Base-by-base conservation (phyloP, 768 basidiomycete genomes). In the Lactarius indigo region DNA sequence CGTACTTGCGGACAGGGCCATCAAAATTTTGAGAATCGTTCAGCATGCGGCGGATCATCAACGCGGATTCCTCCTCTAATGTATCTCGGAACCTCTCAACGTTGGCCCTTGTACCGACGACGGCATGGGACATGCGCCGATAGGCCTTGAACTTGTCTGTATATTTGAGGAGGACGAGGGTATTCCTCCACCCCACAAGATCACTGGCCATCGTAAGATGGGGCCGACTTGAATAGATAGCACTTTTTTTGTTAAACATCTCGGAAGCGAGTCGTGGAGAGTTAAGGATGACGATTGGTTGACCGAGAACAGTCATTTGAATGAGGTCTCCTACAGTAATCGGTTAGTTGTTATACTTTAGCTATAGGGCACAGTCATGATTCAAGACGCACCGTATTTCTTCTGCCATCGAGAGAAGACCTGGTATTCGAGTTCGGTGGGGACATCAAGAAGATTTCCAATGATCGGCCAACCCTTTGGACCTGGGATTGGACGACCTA, bases 181-280 rank as follows among this genome's bases (percentile, higher is more conserved):
- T 41, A 41, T 69, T 56, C 31, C 58, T 65, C 70, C 70, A 70
- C n/a, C 70, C 70, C 18, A 69, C 68, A 33, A 70, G 70, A 59
- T 70, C 70, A 12, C 68, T 63, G 2, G 70, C 70, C 70, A 70
- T 72, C 8, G 69, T 64, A 9, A 72, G 57, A 18, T 68, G 64
- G 13, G 73, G 71, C 37, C 70, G 61, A 50, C 67, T 67, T 15
- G 70, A 74, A 68, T 75, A 73, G 23, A 74, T 68, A 8, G 69
- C 64, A 47, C 74, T 72, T 57, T 74, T 74, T 63, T 72, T 72
- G 61, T 73, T 69, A 12, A 75, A 63, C 52, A 75, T 70, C 0
- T 75, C 73, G 7, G 61, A 54, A 7, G 71, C 71, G 2, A 65
- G 42, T 50, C 69, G 55, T 3, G 64, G 64, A 2, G 72, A 71